Evolutionary conservation across 2,329 filamentous ascomycete genomes (phyloP).

Genomic region (Fusarium sp.): DNA sequence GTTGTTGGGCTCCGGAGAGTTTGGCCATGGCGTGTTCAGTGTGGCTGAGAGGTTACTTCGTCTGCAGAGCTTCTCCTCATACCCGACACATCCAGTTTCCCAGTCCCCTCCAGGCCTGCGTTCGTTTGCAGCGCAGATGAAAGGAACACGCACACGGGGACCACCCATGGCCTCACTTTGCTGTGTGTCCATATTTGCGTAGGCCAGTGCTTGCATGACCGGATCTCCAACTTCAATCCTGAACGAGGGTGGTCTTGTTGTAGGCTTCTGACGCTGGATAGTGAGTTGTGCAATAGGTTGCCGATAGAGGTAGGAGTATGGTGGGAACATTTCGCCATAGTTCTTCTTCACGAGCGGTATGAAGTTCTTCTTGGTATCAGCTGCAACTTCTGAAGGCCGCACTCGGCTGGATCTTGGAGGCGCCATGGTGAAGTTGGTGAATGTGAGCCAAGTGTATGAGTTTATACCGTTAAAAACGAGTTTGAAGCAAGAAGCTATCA

Average conservation of each 20-base stretch:
- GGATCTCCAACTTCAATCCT: constrained; percentile 69
- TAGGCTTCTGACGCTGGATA: constrained; percentile 52
- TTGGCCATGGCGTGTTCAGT: constrained; percentile 70
- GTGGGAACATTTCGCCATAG: constrained; percentile 66
- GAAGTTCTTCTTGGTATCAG: constrained; percentile 77
- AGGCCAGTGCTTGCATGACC: constrained; percentile 70
- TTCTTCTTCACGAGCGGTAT: constrained; percentile 73
- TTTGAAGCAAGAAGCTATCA: constrained; percentile 6
- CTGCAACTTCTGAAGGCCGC: constrained; percentile 71
- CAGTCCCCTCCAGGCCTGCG: constrained; percentile 83
- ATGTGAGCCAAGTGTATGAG: constrained; percentile 9
- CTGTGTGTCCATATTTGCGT: constrained; percentile 59
- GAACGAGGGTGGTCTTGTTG: constrained; percentile 60
- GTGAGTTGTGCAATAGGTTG: constrained; percentile 62
- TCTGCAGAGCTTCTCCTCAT: constrained; percentile 76
- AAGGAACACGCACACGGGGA: constrained; percentile 64
- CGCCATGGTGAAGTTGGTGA: constrained; percentile 46
- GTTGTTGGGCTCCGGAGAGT: constrained; percentile 61
- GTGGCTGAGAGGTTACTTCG: constrained; percentile 79
- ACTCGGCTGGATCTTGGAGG: constrained; percentile 51
- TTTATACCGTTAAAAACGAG: not conserved
- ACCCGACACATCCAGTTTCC: constrained; percentile 70
- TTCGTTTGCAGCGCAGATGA: constrained; percentile 81
- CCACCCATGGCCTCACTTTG: constrained; percentile 51
- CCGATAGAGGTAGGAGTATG: constrained; percentile 70